These are phyloP conservation scores for Tardiomyces blankii DNA, from an alignment of 1,139 yeast species.

Conservation along the genomic window DNA sequence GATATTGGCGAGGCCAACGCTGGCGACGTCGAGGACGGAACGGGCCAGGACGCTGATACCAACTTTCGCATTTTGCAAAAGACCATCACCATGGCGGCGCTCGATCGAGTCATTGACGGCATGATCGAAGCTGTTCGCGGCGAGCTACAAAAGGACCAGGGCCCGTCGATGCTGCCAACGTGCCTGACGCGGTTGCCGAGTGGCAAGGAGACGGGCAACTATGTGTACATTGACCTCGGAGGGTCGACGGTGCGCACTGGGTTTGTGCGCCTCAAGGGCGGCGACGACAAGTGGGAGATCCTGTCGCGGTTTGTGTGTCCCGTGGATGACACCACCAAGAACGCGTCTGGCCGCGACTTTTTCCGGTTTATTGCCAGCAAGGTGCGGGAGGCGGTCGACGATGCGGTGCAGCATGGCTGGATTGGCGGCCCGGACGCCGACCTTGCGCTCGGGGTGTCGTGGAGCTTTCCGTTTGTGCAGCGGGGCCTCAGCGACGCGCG, in stretches of 20 bases:
- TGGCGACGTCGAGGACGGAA: too few relatives aligned
- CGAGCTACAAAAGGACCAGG: constrained; percentile 2
- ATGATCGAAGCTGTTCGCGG: constrained; percentile 6
- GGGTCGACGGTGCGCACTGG: constrained; percentile 66
- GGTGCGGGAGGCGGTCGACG: constrained; percentile 43
- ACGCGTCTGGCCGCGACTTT: constrained; percentile 43
- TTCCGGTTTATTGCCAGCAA: constrained; percentile 46
- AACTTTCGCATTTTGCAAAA: neutral
- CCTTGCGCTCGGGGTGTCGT: constrained; percentile 20
- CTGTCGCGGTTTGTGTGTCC: constrained; percentile 4
- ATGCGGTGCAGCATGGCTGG: constrained; percentile 37
- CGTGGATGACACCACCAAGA: constrained; percentile 14
- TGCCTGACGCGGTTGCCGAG: constrained; percentile 61
- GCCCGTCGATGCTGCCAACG: constrained; percentile 54
- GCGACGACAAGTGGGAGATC: neutral
- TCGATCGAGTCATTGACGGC: constrained; percentile 4
- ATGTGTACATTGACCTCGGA: constrained; percentile 76
- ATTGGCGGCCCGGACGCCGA: constrained; percentile 5
- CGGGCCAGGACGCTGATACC: neutral
- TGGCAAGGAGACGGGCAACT: constrained; percentile 67
- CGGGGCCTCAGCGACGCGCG: constrained; percentile 47
- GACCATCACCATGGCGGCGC: neutral
- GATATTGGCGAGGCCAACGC: too few relatives aligned
- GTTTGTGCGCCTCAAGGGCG: constrained; percentile 54
- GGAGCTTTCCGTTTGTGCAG: constrained; percentile 24